Conservation (phyloP, 2,329 filamentous ascomycete species). For the Pseudogymnoascus sp. region DNA sequence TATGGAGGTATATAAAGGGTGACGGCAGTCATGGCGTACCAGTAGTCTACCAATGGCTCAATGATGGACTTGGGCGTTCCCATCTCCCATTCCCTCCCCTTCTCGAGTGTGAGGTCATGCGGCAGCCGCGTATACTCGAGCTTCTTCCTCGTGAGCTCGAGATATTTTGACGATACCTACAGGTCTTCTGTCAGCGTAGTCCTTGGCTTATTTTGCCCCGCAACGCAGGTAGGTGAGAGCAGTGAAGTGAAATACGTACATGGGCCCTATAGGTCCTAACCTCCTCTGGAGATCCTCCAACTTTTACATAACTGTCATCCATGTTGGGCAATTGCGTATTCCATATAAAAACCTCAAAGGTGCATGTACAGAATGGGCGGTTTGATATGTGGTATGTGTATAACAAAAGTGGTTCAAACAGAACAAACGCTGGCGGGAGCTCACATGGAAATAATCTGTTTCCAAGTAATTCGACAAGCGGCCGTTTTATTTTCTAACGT, state of each 20-base stretch:
- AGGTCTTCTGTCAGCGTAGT: background rate
- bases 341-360: background rate
- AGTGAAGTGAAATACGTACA: slow-evolving; percentile 33
- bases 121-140: slow-evolving; percentile 58
- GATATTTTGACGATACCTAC: slow-evolving; percentile 58
- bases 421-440: background rate
- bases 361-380: background rate
- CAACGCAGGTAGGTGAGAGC: background rate
- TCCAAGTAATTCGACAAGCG: slow-evolving; percentile 7
- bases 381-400: background rate
- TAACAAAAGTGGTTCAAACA: background rate
- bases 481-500: slow-evolving; percentile 7
- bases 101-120: slow-evolving; percentile 44
- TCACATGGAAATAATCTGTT: slow-evolving; percentile 7
- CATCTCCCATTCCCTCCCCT: slow-evolving; percentile 46
- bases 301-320: slow-evolving; percentile 7
- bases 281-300: slow-evolving; percentile 29
- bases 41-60: slow-evolving; percentile 58
- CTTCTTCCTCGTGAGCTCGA: slow-evolving; percentile 59
- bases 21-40: slow-evolving; percentile 34
- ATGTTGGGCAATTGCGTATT: slow-evolving; percentile 3
- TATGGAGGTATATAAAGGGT: background rate
- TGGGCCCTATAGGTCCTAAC: slow-evolving; percentile 49
- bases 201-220: background rate
- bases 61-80: slow-evolving; percentile 47